Percentiles rank a stretch among this genome's conserved stretches.
phyloP scores from a whole-genome alignment of 106 monocot genomes.

The Allium fistulosum region DNA sequence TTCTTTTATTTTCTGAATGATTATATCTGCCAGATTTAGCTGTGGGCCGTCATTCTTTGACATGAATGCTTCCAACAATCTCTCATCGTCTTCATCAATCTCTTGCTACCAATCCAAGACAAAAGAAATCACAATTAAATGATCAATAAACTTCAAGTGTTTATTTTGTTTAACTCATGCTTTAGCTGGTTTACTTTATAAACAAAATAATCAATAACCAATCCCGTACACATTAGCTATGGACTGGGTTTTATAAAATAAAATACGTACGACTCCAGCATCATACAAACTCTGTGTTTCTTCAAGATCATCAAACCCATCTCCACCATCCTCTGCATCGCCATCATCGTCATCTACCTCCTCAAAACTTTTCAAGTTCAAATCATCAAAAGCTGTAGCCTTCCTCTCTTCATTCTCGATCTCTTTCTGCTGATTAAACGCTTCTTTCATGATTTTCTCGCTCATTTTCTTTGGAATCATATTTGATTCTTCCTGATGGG shows the following conservation, averaged over 20 bases:
- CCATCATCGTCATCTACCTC: slow-evolving; percentile 12
- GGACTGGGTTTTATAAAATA: background rate
- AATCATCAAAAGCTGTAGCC: background rate
- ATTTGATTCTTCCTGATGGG: slow-evolving; percentile 54
- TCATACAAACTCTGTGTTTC: slow-evolving; percentile 53
- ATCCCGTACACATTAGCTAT: background rate
- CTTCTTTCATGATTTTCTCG: slow-evolving; percentile 69
- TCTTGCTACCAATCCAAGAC: slow-evolving; percentile 33
- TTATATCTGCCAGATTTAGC: slow-evolving; percentile 70
- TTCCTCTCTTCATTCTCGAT: slow-evolving; percentile 31
- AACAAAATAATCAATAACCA: background rate
- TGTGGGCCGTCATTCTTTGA: slow-evolving; percentile 42
- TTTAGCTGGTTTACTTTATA: no score
- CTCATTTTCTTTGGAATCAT: slow-evolving; percentile 61
- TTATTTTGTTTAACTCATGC: no score
- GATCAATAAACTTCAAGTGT: background rate
- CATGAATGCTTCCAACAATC: slow-evolving; percentile 65
- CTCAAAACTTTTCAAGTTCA: slow-evolving; percentile 13
- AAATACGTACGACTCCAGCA: slow-evolving; percentile 28
- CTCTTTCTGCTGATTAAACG: slow-evolving; percentile 71
- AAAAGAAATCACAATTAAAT: background rate
- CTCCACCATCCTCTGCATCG: slow-evolving; percentile 32
- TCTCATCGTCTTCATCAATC: slow-evolving; percentile 89
- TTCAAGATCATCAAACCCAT: slow-evolving; percentile 57
- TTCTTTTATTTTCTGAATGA: slow-evolving; percentile 75